phyloP scores from a whole-genome alignment of 306 rosid genomes.

The Malus asiatica region DNA sequence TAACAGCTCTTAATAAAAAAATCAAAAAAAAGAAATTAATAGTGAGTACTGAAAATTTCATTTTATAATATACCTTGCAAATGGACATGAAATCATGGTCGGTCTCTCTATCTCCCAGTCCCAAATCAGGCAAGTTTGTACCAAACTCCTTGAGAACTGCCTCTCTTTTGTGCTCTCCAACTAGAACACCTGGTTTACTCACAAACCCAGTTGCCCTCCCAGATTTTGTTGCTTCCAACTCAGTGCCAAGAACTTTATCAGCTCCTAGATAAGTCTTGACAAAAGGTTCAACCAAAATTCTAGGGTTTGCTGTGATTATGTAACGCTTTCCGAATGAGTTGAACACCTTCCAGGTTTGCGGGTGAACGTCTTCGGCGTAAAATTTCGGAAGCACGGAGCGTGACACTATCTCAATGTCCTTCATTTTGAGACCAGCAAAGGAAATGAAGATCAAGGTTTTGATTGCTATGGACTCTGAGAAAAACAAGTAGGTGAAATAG shows the following conservation, averaged over 20 bases:
- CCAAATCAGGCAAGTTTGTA: slow-evolving; percentile 59
- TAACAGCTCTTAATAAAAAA: neutral
- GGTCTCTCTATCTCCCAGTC: slow-evolving; percentile 69
- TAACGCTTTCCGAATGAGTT: slow-evolving; percentile 70
- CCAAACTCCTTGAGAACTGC: slow-evolving; percentile 59
- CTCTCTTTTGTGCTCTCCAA: slow-evolving; percentile 57
- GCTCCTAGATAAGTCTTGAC: slow-evolving; percentile 58
- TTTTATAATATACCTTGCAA: slow-evolving; percentile 60
- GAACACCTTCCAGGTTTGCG: slow-evolving; percentile 65
- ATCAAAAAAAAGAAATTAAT: neutral
- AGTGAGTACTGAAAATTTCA: neutral
- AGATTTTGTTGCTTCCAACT: slow-evolving; percentile 39
- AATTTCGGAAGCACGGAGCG: slow-evolving; percentile 71
- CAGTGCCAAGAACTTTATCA: slow-evolving; percentile 81
- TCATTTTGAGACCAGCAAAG: slow-evolving; percentile 48
- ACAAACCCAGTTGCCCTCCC: slow-evolving; percentile 80
- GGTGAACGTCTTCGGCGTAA: slow-evolving; percentile 75
- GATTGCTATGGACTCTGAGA: slow-evolving; percentile 62
- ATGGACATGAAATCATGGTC: slow-evolving; percentile 91
- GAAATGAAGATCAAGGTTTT: slow-evolving; percentile 52
- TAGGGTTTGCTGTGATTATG: slow-evolving; percentile 68
- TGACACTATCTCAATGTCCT: slow-evolving; percentile 61
- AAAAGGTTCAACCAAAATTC: slow-evolving; percentile 83
- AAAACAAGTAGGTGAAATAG: slow-evolving; percentile 50
- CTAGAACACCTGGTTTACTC: slow-evolving; percentile 69